Conservation (phyloP, 2,329 filamentous ascomycete species). For the Aciculosporium take region DNA sequence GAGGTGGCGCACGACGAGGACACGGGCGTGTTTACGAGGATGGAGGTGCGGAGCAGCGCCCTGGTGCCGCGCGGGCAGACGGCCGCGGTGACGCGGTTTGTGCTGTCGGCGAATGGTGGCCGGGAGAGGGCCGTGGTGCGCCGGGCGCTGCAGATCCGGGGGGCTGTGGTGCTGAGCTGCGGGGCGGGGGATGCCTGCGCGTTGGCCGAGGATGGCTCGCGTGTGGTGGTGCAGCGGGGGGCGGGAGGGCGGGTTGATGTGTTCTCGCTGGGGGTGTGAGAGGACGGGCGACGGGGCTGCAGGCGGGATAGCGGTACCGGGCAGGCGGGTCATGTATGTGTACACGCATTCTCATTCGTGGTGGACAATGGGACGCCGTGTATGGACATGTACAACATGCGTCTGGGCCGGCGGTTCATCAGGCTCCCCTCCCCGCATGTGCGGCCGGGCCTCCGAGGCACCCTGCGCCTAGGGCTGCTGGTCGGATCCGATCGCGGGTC, state of each 20-base stretch:
- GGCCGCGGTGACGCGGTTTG: slow-evolving; percentile 3
- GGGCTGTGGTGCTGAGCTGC: slow-evolving; percentile 1
- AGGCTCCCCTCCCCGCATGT: too few species aligned
- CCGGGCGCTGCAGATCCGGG: slow-evolving; percentile 2
- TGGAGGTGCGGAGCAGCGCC: slow-evolving; percentile 1
- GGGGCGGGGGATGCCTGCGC: slow-evolving; percentile 2
- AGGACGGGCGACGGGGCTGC: too few species aligned
- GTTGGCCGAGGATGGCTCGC: slow-evolving; percentile 3
- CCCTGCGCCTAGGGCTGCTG: too few species aligned
- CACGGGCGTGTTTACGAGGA: slow-evolving; percentile 3
- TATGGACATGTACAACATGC: too few species aligned
- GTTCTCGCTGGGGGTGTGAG: slow-evolving; percentile 1
- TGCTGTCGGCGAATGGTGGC: slow-evolving; percentile 4
- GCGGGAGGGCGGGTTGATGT: slow-evolving; percentile 2
- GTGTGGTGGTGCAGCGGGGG: slow-evolving; percentile 4
- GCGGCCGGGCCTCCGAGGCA: too few species aligned
- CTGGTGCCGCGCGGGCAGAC: slow-evolving; percentile 3
- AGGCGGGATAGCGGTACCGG: too few species aligned
- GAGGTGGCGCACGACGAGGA: slow-evolving; percentile 1
- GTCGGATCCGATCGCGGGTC: too few species aligned
- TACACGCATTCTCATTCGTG: too few species aligned
- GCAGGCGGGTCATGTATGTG: too few species aligned
- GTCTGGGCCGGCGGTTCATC: too few species aligned
- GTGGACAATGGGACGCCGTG: too few species aligned
- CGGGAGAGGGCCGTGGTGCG: slow-evolving; percentile 4